Conservation (phyloP, 1,139 yeast genomes). For the Saccharomycopsis hybrid region DNA sequence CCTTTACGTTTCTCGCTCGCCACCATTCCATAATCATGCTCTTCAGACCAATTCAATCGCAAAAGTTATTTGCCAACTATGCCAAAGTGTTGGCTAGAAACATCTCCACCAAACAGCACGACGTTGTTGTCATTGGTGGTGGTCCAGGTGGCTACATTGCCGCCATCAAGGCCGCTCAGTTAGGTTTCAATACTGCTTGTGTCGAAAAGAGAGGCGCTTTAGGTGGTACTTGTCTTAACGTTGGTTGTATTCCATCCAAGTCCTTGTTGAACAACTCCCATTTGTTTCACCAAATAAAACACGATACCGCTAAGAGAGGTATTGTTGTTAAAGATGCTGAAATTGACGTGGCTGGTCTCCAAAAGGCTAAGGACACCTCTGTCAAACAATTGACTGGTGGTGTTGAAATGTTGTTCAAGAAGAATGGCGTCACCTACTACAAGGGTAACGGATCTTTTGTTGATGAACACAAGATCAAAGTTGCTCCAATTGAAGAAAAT, state of each 20-base stretch:
- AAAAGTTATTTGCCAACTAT: constrained; percentile 11
- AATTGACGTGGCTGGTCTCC: constrained; percentile 72
- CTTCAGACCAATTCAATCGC: constrained; percentile 5
- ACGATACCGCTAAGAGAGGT: constrained; percentile 84
- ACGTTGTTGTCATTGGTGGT: constrained; percentile 93
- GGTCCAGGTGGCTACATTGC: constrained; percentile 99
- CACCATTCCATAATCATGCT: not conserved
- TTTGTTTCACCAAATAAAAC: constrained; percentile 79
- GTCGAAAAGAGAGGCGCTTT: constrained; percentile 91
- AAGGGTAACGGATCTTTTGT: constrained; percentile 90
- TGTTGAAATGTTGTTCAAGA: constrained; percentile 89
- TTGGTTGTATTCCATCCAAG: constrained; percentile 98
- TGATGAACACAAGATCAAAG: constrained; percentile 71
- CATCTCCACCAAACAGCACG: constrained; percentile 51
- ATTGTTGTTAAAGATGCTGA: constrained; percentile 72
- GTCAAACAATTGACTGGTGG: constrained; percentile 90
- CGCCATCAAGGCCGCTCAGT: constrained; percentile 97
- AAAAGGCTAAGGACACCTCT: constrained; percentile 87
- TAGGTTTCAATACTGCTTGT: constrained; percentile 92
- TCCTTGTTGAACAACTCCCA: constrained; percentile 93
- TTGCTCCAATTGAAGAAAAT: constrained; percentile 82
- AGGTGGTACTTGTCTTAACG: constrained; percentile 98
- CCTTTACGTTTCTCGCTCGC: too few species aligned
- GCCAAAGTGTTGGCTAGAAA: constrained; percentile 19
- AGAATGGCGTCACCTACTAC: constrained; percentile 88